phyloP scores from a whole-genome alignment of 306 rosid species.

The Cicer chorassanicum region DNA sequence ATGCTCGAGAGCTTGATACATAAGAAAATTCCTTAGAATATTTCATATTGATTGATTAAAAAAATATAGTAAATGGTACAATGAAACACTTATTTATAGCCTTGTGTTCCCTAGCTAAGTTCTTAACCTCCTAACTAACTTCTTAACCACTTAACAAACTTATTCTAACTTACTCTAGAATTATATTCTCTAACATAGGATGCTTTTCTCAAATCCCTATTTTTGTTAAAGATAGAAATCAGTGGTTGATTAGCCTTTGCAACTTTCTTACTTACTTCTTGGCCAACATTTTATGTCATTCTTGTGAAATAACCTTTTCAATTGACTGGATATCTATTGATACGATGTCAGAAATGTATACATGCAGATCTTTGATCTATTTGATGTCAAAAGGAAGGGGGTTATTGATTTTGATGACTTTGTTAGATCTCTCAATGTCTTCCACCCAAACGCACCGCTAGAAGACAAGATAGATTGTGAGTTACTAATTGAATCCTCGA shows the following conservation, averaged over 20 bases:
- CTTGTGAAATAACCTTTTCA: slow-evolving; percentile 7
- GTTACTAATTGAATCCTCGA: slow-evolving; percentile 46
- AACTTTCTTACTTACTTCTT: slow-evolving; percentile 17
- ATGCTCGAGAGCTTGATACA: too few species aligned
- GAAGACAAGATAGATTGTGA: slow-evolving; percentile 91
- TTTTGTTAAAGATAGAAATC: slow-evolving; percentile 9
- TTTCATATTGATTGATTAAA: too few species aligned
- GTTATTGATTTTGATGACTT: slow-evolving; percentile 91
- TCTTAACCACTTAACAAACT: too few species aligned
- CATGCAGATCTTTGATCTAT: slow-evolving; percentile 86
- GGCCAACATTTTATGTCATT: not conserved
- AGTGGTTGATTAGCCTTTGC: slow-evolving; percentile 25
- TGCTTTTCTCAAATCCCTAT: slow-evolving; percentile 10
- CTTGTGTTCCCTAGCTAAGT: too few species aligned
- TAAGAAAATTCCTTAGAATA: too few species aligned
- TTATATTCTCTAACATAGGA: not conserved
- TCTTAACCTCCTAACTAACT: too few species aligned
- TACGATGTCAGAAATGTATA: slow-evolving; percentile 43
- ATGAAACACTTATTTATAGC: too few species aligned
- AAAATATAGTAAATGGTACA: too few species aligned
- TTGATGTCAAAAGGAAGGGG: slow-evolving; percentile 85
- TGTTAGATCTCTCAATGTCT: slow-evolving; percentile 88
- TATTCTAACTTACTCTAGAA: too few species aligned
- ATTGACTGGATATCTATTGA: slow-evolving; percentile 45
- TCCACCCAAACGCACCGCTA: slow-evolving; percentile 87